These are phyloP conservation scores for Yamadazyma pseudoaaseri DNA, from an alignment of 1,139 yeast genomes.

Conservation along the genomic window DNA sequence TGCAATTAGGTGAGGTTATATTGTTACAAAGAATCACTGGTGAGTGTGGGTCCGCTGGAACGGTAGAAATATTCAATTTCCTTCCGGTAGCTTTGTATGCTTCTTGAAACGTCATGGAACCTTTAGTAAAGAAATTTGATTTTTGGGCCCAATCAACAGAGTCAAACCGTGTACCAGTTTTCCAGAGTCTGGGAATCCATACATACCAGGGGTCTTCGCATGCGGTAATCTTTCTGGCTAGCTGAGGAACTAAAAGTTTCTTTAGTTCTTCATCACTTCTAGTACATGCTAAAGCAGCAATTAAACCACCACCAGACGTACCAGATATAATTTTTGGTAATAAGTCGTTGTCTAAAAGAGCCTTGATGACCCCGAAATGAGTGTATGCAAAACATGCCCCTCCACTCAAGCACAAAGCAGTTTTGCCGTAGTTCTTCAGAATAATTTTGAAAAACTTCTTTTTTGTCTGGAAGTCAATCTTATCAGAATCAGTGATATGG, in stretches of 20 bases:
- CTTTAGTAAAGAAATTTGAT: conserved; percentile 66
- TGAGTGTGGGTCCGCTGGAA: conserved; percentile 80
- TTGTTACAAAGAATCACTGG: conserved; percentile 79
- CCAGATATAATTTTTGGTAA: conserved; percentile 74
- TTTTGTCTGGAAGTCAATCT: conserved; percentile 41
- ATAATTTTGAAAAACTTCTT: conserved; percentile 56
- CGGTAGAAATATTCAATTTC: conserved; percentile 69
- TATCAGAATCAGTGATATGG: conserved; percentile 37
- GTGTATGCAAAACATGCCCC: conserved; percentile 80
- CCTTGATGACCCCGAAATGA: conserved; percentile 76
- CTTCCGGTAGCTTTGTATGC: conserved; percentile 69
- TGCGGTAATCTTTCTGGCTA: conserved; percentile 68
- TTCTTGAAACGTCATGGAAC: conserved; percentile 71
- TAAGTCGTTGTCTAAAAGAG: conserved; percentile 62
- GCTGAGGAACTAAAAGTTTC: conserved; percentile 55
- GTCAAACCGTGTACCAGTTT: conserved; percentile 79
- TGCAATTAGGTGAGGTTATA: conserved; percentile 76
- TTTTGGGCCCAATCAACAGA: conserved; percentile 73
- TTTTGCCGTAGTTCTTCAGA: conserved; percentile 65
- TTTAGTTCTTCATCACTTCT: conserved; percentile 66
- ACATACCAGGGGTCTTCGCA: conserved; percentile 64
- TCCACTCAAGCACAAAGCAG: conserved; percentile 74
- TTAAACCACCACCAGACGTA: conserved; percentile 81
- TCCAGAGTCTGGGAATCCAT: conserved; percentile 66
- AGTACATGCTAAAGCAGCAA: conserved; percentile 72